Evolutionary conservation across 495 filamentous ascomycete genomes (phyloP), one percentile per base, ranked within the genome.

Genomic region (Penicillium daleae): DNA sequence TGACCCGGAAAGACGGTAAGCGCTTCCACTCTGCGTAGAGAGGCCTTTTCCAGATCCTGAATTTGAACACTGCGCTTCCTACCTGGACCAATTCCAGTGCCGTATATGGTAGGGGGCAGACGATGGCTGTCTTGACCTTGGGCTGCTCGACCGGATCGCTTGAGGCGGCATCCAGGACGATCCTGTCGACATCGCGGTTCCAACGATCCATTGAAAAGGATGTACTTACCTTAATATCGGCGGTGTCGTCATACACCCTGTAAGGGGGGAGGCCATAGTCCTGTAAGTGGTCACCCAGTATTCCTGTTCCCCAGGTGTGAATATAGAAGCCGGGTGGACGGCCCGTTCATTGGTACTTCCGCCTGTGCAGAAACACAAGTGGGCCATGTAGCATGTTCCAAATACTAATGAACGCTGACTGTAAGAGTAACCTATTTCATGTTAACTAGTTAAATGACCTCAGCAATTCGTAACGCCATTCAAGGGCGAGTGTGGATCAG

Each of bases 71-170:
- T 54, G 13, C 51, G 15, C 29, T 54, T 54, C n/a, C n/a, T 29
- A 24, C 19, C 27, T 7, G 51, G 51, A 7, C 51, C 51, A 7
- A 8, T 13, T 22, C 51, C 51, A 17, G 27, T 15, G 7, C 51
- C 51, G 27, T 54, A 54, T 13, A 54, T 54, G 12, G n/a, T 6
- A 6, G 51, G 51, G 51, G 51, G 27, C 51, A 54, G 27, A 54
- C n/a, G 51, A 54, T 54, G 27, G 51, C 51, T 8, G 51, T 54
- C 37, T 9, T 9, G 37, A 40, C 37, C 10, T 40, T 40, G 37
- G 9, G 37, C 37, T 40, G 37, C 37, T 40, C 17, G n/a, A n/a
- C n/a, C n/a, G n/a, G n/a, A n/a, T n/a, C n/a, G n/a, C n/a, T n/a
- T n/a, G n/a, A n/a, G 37, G 10, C 37, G 37, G 10, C 37, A 9